Conservation (phyloP, 1,284 basidiomycete genomes). For the Athelia psychrophila region DNA sequence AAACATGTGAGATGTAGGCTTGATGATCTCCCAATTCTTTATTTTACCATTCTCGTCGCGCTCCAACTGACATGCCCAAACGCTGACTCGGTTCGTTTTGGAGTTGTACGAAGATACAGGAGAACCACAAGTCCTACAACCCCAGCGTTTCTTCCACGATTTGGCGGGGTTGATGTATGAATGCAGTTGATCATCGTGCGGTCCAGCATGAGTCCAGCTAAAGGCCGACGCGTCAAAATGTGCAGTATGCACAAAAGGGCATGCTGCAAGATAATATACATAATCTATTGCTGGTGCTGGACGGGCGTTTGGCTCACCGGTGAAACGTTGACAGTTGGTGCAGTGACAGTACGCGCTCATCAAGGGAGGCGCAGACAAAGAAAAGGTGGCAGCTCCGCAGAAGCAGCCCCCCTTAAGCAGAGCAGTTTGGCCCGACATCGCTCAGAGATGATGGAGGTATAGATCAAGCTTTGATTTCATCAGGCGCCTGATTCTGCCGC, state of each 20-base stretch:
- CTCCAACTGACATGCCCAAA: slow-evolving; percentile 54
- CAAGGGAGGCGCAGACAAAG: slow-evolving; percentile 42
- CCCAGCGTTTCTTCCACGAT: slow-evolving; percentile 53
- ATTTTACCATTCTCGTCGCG: slow-evolving; percentile 47
- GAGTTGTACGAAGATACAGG: slow-evolving; percentile 48
- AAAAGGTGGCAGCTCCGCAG: slow-evolving; percentile 46
- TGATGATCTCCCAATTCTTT: slow-evolving; percentile 45
- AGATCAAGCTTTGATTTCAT: background rate
- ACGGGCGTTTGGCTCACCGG: slow-evolving; percentile 37
- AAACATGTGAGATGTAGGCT: slow-evolving; percentile 62
- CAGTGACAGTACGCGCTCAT: slow-evolving; percentile 65
- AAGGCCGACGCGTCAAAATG: slow-evolving; percentile 51
- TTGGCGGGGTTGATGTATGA: slow-evolving; percentile 42
- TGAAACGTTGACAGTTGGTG: slow-evolving; percentile 56
- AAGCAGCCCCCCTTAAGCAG: slow-evolving; percentile 46
- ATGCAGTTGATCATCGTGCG: slow-evolving; percentile 35
- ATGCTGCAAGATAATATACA: slow-evolving; percentile 35
- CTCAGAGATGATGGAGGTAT: background rate
- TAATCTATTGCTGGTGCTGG: background rate
- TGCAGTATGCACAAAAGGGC: slow-evolving; percentile 58
- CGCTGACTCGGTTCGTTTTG: slow-evolving; percentile 41
- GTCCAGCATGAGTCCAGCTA: slow-evolving; percentile 45
- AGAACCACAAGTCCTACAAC: slow-evolving; percentile 58
- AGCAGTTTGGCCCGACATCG: no score
- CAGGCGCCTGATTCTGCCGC: background rate